A percentile compares a stretch with the other conserved stretches of the same genome.
Conservation (phyloP, 1,284 basidiomycete genomes). For the Ganoderma leucocontextum region DNA sequence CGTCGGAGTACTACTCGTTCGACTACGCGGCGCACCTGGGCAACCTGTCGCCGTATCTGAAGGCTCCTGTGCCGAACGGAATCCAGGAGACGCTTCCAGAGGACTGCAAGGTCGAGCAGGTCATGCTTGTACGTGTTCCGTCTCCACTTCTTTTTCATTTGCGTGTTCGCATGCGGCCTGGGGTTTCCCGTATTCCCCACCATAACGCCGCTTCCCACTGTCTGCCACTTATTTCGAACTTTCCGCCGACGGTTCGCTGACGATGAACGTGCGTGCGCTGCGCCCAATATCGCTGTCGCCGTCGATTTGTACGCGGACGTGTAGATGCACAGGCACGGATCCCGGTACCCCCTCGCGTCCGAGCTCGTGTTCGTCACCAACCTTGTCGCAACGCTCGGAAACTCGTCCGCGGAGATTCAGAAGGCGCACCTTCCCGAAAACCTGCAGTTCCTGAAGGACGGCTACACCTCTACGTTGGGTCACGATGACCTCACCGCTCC, state of each 20-base stretch:
- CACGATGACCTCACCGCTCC: constrained; percentile 51
- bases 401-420: constrained; percentile 40
- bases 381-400: constrained; percentile 47
- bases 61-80: constrained; percentile 45
- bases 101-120: constrained; percentile 54
- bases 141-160: constrained; percentile 8
- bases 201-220: not conserved
- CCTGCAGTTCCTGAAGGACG: constrained; percentile 51
- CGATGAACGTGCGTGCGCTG: constrained; percentile 10
- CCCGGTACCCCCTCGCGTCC: constrained; percentile 45
- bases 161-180: not conserved
- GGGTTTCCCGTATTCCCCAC: not conserved
- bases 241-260: not conserved
- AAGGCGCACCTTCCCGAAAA: constrained; percentile 43
- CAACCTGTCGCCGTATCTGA: constrained; percentile 49
- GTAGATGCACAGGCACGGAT: constrained; percentile 54
- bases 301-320: not conserved
- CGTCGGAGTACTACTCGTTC: constrained; percentile 15
- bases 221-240: not conserved
- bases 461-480: constrained; percentile 49
- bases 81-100: constrained; percentile 46
- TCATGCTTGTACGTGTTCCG: constrained; percentile 47
- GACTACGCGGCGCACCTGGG: constrained; percentile 40
- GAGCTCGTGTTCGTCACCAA: constrained; percentile 46
- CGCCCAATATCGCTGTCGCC: not conserved